Evolutionary conservation across 495 filamentous ascomycete species (phyloP).

Genomic region (Tuber indicum): DNA sequence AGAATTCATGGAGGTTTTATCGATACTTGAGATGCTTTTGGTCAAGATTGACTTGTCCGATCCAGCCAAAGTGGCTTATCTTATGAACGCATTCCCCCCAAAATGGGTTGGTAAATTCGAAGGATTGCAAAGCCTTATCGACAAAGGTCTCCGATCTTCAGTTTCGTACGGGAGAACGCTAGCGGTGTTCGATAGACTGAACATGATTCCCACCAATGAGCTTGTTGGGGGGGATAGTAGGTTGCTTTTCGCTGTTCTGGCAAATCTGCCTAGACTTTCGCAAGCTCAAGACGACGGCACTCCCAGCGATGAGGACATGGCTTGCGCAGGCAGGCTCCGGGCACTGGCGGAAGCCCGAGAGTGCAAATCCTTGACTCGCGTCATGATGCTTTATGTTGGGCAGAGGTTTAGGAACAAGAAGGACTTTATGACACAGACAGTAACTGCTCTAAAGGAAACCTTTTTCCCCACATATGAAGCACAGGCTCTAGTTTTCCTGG

Average conservation of each 20-base stretch:
- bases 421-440: slow-evolving; percentile 70
- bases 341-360: slow-evolving; percentile 65
- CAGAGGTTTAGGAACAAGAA: slow-evolving; percentile 61
- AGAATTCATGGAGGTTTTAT: slow-evolving; percentile 83
- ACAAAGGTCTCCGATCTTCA: slow-evolving; percentile 89
- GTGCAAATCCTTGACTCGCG: slow-evolving; percentile 51
- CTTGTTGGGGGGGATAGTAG: slow-evolving; percentile 76
- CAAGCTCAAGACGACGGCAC: slow-evolving; percentile 63
- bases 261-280: slow-evolving; percentile 84
- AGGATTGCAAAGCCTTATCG: slow-evolving; percentile 74
- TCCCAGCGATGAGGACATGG: slow-evolving; percentile 51
- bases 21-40: slow-evolving; percentile 84
- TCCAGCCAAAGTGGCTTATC: slow-evolving; percentile 56
- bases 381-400: slow-evolving; percentile 63
- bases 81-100: slow-evolving; percentile 70
- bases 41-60: slow-evolving; percentile 75
- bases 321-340: slow-evolving; percentile 62
- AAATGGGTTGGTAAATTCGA: slow-evolving; percentile 89
- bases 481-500: slow-evolving; percentile 75
- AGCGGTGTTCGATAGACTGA: slow-evolving; percentile 68
- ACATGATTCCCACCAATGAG: slow-evolving; percentile 68
- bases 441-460: slow-evolving; percentile 66
- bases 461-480: slow-evolving; percentile 83
- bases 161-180: slow-evolving; percentile 68
- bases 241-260: slow-evolving; percentile 74